These are phyloP conservation scores for Misopates orontium DNA, from an alignment of 257 asterid genomes.

Conservation along the genomic window DNA sequence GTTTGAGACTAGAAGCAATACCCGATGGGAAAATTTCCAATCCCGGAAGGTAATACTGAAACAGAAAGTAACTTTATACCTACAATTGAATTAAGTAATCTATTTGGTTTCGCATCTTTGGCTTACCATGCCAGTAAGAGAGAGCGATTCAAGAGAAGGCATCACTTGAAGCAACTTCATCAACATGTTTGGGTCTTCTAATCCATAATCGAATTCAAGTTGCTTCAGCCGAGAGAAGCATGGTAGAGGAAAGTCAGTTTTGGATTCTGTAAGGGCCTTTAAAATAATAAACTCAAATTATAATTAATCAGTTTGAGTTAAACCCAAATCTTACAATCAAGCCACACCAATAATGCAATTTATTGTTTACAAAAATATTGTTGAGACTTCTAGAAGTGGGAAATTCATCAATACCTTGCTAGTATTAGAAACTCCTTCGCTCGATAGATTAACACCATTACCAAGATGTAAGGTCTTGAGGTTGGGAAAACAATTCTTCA, in stretches of 20 bases:
- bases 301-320: too few species aligned
- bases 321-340: too few species aligned
- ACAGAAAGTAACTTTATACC: neutral
- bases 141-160: neutral
- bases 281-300: too few species aligned
- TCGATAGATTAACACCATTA: neutral
- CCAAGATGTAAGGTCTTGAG: neutral
- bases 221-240: too few species aligned
- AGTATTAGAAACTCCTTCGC: neutral
- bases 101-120: too few species aligned
- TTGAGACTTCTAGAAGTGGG: neutral
- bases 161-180: neutral
- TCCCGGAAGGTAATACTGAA: neutral
- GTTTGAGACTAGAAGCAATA: neutral
- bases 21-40: neutral
- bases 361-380: neutral
- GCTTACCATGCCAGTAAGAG: neutral
- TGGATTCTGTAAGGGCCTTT: too few species aligned
- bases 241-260: too few species aligned
- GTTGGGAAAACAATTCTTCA: neutral
- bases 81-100: neutral
- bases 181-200: too few species aligned
- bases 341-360: too few species aligned
- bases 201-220: too few species aligned
- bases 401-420: neutral